These are phyloP conservation scores for Herpotrichia juniperi DNA, from an alignment of 2,329 filamentous ascomycete species.

Conservation along the genomic window DNA sequence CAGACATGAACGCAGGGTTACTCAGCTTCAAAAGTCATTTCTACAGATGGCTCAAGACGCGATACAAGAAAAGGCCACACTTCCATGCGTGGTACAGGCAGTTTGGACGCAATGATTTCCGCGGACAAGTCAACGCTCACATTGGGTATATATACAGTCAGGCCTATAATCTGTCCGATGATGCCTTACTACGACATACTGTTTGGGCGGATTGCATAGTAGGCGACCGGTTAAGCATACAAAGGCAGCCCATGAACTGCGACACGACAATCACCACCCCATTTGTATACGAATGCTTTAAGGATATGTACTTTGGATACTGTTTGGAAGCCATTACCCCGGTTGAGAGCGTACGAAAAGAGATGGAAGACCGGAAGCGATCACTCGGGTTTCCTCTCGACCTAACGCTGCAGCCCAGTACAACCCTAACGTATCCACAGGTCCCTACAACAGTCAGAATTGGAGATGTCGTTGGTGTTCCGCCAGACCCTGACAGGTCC, in stretches of 20 bases:
- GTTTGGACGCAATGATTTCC: conserved; percentile 64
- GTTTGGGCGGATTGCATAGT: conserved; percentile 60
- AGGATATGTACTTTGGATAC: conserved; percentile 64
- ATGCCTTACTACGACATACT: conserved; percentile 43
- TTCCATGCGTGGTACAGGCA: conserved; percentile 62
- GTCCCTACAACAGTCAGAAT: conserved; percentile 28
- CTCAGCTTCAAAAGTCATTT: conserved; percentile 66
- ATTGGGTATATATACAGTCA: conserved; percentile 71
- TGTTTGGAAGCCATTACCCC: conserved; percentile 50
- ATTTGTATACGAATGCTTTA: conserved; percentile 69
- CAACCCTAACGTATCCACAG: not conserved
- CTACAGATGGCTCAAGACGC: conserved; percentile 58
- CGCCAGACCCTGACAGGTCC: conserved; percentile 54
- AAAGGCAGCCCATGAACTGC: conserved; percentile 21
- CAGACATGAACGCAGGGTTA: conserved; percentile 52
- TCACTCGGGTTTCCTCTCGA: conserved; percentile 24
- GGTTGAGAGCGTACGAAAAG: conserved; percentile 5
- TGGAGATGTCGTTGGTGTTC: conserved; percentile 59
- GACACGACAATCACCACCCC: conserved; percentile 70
- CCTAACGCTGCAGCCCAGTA: not conserved
- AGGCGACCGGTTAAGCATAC: conserved; percentile 9
- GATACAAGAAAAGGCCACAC: conserved; percentile 49
- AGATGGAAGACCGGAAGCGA: conserved; percentile 17
- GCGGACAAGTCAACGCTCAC: conserved; percentile 65
- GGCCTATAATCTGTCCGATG: conserved; percentile 55